Percentiles rank a stretch among this genome's conserved stretches.
phyloP scores from a whole-genome alignment of 768 basidiomycete genomes.

The Peribolospora kevripleyi region DNA sequence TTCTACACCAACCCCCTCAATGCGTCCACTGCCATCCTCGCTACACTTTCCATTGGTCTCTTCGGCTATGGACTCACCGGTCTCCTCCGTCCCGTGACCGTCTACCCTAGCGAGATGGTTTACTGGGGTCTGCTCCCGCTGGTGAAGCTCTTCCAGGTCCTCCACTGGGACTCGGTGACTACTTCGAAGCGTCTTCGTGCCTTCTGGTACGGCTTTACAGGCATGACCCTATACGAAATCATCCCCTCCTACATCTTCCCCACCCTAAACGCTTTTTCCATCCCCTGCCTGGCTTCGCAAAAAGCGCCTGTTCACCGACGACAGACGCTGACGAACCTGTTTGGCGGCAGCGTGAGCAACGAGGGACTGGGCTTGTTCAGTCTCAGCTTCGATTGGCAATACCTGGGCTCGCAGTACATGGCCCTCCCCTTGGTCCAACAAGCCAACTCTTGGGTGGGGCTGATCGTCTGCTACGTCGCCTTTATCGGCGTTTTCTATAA shows the following conservation, averaged over 20 bases:
- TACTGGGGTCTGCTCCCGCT: neutral
- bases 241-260: neutral
- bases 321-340: conserved; percentile 16
- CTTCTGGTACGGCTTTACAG: neutral
- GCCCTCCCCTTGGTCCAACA: neutral
- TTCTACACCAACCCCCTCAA: neutral
- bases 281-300: conserved; percentile 18
- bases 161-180: neutral
- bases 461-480: neutral
- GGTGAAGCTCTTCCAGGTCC: neutral
- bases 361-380: conserved; percentile 13
- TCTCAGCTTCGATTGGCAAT: conserved; percentile 11
- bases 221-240: neutral
- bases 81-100: neutral
- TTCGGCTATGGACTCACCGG: neutral
- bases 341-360: conserved; percentile 21
- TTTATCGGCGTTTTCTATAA: neutral
- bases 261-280: conserved; percentile 4
- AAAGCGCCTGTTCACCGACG: neutral
- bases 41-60: neutral
- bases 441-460: neutral
- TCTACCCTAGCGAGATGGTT: neutral
- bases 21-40: neutral
- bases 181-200: neutral
- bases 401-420: conserved; percentile 1